These are phyloP conservation scores for Russula foetens DNA, from an alignment of 768 basidiomycete genomes.

Conservation along the genomic window DNA sequence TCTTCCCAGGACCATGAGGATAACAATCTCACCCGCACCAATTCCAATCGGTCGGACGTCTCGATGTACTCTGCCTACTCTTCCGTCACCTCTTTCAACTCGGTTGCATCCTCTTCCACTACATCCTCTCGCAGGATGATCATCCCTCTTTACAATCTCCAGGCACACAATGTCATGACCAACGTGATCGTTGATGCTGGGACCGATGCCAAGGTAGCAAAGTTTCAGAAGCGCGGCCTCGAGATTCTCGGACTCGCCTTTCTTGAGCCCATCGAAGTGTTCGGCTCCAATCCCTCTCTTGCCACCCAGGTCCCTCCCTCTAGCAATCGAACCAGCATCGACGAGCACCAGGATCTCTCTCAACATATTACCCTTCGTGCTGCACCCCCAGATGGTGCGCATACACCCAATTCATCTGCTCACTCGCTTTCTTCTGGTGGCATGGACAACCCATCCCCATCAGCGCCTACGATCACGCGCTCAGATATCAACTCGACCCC, in stretches of 20 bases:
- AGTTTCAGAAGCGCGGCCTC: constrained; percentile 60
- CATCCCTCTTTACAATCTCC: constrained; percentile 80
- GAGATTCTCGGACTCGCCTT: constrained; percentile 72
- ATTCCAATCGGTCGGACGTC: constrained; percentile 46
- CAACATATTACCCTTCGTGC: background rate
- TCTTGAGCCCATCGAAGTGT: constrained; percentile 74
- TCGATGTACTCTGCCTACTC: constrained; percentile 38
- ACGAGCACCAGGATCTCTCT: constrained; percentile 13
- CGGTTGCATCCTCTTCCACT: constrained; percentile 31
- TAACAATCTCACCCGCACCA: constrained; percentile 33
- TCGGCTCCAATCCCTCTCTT: constrained; percentile 33
- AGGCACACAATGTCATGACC: constrained; percentile 81
- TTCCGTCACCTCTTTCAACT: constrained; percentile 37
- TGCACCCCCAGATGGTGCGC: constrained; percentile 1
- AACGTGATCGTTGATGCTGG: constrained; percentile 84
- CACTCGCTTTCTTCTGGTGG: constrained; percentile 16
- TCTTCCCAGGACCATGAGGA: constrained; percentile 24
- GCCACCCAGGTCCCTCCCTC: constrained; percentile 11
- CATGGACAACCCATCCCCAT: constrained; percentile 9
- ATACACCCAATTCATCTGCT: constrained; percentile 18
- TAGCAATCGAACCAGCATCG: constrained; percentile 28
- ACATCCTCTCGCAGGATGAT: constrained; percentile 57
- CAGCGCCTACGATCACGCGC: constrained; percentile 22
- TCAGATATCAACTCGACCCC: constrained; percentile 22
- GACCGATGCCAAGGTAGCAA: constrained; percentile 57